Evolutionary conservation across 768 basidiomycete genomes (phyloP).

Genomic region (Mycena leptocephala): DNA sequence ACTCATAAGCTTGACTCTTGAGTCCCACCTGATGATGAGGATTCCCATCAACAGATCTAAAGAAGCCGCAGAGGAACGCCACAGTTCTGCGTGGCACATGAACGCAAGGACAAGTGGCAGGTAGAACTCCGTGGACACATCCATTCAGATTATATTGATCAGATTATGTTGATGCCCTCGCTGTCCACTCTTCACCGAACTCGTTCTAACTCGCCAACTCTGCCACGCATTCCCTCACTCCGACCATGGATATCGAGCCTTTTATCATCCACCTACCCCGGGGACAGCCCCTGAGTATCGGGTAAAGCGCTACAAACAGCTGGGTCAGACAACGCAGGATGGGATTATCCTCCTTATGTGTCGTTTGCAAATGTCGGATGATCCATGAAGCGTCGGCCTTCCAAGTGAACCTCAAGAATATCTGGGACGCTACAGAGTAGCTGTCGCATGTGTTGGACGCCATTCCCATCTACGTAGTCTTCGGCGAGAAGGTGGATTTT

Average conservation of each 20-base stretch:
- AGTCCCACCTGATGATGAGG: too few relatives aligned
- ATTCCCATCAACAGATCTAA: too few relatives aligned
- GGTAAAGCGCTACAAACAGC: not conserved
- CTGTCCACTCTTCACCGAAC: too few relatives aligned
- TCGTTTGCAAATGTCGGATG: not conserved
- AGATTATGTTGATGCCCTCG: too few relatives aligned
- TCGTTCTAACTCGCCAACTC: not conserved
- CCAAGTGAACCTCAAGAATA: conserved; percentile 1
- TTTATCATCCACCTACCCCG: not conserved
- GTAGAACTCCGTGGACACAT: too few relatives aligned
- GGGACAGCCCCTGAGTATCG: not conserved
- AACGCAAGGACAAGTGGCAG: too few relatives aligned
- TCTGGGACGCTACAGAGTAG: conserved; percentile 2
- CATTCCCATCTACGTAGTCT: conserved; percentile 9
- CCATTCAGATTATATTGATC: too few relatives aligned
- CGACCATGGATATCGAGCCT: not conserved
- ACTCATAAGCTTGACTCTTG: too few relatives aligned
- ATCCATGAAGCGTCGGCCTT: conserved; percentile 9
- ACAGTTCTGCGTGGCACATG: too few relatives aligned
- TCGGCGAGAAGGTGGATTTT: conserved; percentile 8
- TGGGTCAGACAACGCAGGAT: not conserved
- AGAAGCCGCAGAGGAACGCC: too few relatives aligned
- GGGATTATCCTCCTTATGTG: conserved; percentile 11
- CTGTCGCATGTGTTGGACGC: not conserved
- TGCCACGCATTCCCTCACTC: not conserved